These are phyloP conservation scores for Nepenthes mirabilis DNA, from an alignment of 148 eudicot genomes.

Conservation along the genomic window DNA sequence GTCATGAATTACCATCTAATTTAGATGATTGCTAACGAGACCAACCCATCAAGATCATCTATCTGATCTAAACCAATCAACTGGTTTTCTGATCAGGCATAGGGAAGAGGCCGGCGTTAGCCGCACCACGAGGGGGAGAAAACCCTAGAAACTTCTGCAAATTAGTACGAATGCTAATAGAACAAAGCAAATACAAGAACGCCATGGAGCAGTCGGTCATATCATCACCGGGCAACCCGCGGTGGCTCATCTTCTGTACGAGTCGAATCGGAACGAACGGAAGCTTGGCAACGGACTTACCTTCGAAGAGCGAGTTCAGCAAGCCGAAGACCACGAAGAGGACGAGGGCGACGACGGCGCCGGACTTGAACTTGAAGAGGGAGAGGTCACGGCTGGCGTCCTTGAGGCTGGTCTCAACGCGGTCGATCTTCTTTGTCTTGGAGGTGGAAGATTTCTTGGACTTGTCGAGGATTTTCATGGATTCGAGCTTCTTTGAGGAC, in stretches of 20 bases:
- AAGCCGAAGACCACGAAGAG: constrained; percentile 79
- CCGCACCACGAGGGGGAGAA: constrained; percentile 87
- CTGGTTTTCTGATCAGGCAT: constrained; percentile 85
- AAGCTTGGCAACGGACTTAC: constrained; percentile 70
- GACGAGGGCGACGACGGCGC: constrained; percentile 81
- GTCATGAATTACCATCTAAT: too few relatives aligned
- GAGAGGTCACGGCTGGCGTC: constrained; percentile 88
- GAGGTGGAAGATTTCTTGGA: constrained; percentile 11
- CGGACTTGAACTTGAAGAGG: constrained; percentile 88
- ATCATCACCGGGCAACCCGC: constrained; percentile 76
- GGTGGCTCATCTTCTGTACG: constrained; percentile 92
- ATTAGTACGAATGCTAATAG: constrained; percentile 87
- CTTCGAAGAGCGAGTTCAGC: constrained; percentile 68
- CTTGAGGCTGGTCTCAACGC: constrained; percentile 74
- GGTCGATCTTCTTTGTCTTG: constrained; percentile 75
- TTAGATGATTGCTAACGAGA: too few relatives aligned
- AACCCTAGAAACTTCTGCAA: constrained; percentile 94
- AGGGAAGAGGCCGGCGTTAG: constrained; percentile 59
- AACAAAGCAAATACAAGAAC: constrained; percentile 79
- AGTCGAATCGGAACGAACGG: constrained; percentile 74
- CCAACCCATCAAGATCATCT: too few relatives aligned
- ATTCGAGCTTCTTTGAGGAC: constrained; percentile 91
- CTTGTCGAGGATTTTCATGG: constrained; percentile 51
- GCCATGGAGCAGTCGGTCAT: constrained; percentile 99
- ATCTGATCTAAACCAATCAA: constrained; percentile 24